Evolutionary conservation across 2,329 filamentous ascomycete genomes (phyloP).

Genomic region (Phoma sp.): DNA sequence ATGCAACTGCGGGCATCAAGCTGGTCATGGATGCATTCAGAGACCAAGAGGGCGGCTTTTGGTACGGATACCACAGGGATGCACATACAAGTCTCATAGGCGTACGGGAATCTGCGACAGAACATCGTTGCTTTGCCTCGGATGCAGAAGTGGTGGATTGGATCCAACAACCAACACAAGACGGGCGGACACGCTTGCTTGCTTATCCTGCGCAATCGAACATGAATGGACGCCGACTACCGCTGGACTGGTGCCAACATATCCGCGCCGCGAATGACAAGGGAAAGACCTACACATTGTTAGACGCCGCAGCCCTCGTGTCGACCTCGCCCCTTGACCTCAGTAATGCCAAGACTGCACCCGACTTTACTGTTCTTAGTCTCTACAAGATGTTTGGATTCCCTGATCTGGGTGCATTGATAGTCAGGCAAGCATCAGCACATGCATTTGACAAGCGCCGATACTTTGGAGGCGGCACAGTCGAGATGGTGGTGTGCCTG

Average conservation of each 20-base stretch:
- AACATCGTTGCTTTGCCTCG: constrained; percentile 70
- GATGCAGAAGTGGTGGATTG: constrained; percentile 71
- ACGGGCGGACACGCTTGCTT: constrained; percentile 61
- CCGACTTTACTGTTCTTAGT: constrained; percentile 87
- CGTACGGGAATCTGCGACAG: constrained; percentile 71
- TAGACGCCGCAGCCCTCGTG: constrained; percentile 84
- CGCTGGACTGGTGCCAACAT: constrained; percentile 69
- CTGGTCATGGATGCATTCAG: constrained; percentile 81
- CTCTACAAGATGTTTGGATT: constrained; percentile 99
- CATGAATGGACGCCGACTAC: constrained; percentile 81
- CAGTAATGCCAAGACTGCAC: constrained; percentile 64
- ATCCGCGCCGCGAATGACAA: constrained; percentile 52
- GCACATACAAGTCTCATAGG: constrained; percentile 89
- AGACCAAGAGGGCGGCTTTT: constrained; percentile 73
- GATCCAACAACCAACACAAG: constrained; percentile 55
- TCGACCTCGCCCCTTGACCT: constrained; percentile 81
- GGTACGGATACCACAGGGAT: constrained; percentile 83
- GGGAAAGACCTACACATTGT: constrained; percentile 67
- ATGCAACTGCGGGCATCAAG: constrained; percentile 91
- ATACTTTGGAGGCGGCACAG: constrained; percentile 95
- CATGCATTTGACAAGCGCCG: constrained; percentile 69
- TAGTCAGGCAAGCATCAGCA: constrained; percentile 77
- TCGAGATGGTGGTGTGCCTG: constrained; percentile 83
- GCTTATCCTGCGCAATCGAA: constrained; percentile 93
- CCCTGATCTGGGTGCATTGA: constrained; percentile 84